These are phyloP conservation scores for Solanum stenotomum DNA, from an alignment of 257 asterid genomes.

Conservation along the genomic window DNA sequence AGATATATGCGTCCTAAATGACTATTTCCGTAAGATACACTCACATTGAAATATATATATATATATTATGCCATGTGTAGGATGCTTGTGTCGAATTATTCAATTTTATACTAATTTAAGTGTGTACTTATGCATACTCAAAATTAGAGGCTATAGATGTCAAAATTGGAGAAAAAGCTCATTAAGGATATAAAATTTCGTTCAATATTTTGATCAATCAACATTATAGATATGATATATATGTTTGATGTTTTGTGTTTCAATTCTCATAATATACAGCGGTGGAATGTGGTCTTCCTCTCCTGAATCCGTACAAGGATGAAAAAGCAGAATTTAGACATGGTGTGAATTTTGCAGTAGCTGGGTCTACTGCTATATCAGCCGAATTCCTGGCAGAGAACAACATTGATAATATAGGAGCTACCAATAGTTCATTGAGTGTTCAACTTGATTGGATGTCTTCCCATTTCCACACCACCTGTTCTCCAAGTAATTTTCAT, in stretches of 20 bases:
- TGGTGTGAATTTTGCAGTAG: constrained; percentile 17
- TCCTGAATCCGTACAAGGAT: neutral
- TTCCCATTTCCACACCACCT: constrained; percentile 8
- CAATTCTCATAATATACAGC: neutral
- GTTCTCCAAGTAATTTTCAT: neutral
- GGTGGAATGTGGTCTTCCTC: constrained; percentile 1
- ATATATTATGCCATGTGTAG: no score
- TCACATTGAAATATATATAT: no score
- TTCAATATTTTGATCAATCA: no score
- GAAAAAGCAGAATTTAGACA: neutral
- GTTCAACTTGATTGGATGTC: constrained; percentile 14
- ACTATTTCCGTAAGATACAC: no score
- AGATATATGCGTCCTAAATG: no score
- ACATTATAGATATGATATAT: no score
- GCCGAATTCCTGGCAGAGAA: neutral
- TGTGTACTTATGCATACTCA: no score
- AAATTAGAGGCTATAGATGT: no score
- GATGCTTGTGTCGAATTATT: no score
- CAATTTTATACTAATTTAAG: no score
- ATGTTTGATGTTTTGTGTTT: neutral
- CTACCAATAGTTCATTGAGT: constrained; percentile 11
- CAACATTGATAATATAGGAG: neutral
- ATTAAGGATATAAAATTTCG: no score
- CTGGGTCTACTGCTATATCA: constrained; percentile 13
- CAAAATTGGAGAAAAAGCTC: no score